Evolutionary conservation across 2,329 filamentous ascomycete species (phyloP).

Genomic region (Tolypocladium amazonense): DNA sequence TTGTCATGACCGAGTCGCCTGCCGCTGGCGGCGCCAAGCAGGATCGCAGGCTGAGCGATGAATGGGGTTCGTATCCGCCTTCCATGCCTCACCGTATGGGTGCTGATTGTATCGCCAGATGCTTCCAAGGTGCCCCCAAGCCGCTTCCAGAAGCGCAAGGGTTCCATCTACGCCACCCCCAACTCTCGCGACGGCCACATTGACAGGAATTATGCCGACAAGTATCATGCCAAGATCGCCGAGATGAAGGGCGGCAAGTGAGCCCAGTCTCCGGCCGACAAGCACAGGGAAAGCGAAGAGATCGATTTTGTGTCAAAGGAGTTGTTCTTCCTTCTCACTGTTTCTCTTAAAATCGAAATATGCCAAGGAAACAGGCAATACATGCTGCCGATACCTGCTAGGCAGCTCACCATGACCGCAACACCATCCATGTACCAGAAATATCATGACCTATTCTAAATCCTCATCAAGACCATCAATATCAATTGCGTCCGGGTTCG

Average conservation of each 20-base stretch:
- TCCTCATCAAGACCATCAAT: constrained; percentile 62
- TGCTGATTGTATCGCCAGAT: constrained; percentile 28
- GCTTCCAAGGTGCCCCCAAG: constrained; percentile 57
- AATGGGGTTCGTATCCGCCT: constrained; percentile 32
- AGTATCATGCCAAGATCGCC: constrained; percentile 49
- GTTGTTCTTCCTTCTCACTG: not conserved
- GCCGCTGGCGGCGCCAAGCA: constrained; percentile 14
- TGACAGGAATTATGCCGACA: constrained; percentile 45
- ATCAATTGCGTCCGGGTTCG: constrained; percentile 80
- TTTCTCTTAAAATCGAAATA: not conserved
- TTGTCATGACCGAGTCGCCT: constrained; percentile 19
- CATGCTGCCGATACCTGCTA: not conserved
- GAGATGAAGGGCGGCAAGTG: constrained; percentile 36
- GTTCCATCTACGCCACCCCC: constrained; percentile 57
- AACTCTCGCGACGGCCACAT: constrained; percentile 54
- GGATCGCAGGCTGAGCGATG: constrained; percentile 28
- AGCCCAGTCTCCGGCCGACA: constrained; percentile 1
- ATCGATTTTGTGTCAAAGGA: not conserved
- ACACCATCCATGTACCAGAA: not conserved
- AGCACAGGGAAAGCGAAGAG: not conserved
- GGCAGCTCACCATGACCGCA: not conserved
- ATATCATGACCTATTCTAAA: constrained; percentile 7
- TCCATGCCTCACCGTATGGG: not conserved
- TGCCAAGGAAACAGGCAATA: not conserved
- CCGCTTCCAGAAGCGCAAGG: constrained; percentile 59